Percentiles rank a stretch among this genome's conserved stretches.
These are phyloP conservation scores for Leccinum holopus DNA, from an alignment of 1,284 basidiomycete species.

Conservation along the genomic window DNA sequence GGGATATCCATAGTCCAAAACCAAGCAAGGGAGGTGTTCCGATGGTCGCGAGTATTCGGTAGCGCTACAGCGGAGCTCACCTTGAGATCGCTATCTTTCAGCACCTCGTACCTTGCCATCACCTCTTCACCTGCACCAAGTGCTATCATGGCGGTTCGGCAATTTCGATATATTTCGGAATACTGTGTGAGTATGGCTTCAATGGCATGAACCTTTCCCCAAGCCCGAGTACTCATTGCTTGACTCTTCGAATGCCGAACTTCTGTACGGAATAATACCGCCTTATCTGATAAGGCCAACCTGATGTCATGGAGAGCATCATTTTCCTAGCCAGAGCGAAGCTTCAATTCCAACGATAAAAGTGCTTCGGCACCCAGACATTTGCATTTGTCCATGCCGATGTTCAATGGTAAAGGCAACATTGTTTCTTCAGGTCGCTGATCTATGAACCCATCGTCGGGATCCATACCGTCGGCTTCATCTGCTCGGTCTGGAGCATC, in stretches of 20 bases:
- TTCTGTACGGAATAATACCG: neutral
- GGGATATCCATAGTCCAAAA: conserved; percentile 4
- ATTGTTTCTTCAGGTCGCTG: neutral
- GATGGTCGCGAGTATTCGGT: neutral
- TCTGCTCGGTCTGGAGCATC: neutral
- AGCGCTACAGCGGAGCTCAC: neutral
- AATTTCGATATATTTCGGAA: neutral
- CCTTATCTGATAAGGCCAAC: neutral
- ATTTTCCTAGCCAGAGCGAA: neutral
- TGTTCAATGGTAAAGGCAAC: neutral
- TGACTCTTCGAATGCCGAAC: neutral
- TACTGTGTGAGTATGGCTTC: neutral
- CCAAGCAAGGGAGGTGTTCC: neutral
- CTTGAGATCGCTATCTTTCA: neutral
- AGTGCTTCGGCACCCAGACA: neutral
- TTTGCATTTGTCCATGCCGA: neutral
- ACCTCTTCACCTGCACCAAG: neutral
- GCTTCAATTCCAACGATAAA: neutral
- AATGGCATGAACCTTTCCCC: neutral
- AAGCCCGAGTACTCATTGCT: neutral
- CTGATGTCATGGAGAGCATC: neutral
- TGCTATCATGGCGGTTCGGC: neutral
- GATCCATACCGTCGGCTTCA: neutral
- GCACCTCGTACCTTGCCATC: neutral
- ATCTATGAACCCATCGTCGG: neutral